Evolutionary conservation across 768 basidiomycete genomes (phyloP).

Genomic region (Trametes sanguinea): DNA sequence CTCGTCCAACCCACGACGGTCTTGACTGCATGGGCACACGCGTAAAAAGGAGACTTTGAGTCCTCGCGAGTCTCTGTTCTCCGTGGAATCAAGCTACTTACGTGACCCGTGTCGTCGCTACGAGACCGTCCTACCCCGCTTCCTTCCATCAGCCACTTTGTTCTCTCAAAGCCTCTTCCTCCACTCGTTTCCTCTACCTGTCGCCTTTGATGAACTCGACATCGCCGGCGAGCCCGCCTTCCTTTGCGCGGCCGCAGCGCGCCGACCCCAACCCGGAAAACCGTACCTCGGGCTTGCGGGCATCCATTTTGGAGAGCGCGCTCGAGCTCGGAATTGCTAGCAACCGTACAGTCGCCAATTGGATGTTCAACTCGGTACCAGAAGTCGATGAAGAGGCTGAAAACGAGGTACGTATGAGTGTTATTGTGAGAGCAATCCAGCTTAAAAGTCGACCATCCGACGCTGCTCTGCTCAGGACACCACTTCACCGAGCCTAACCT

Average conservation of each 20-base stretch:
- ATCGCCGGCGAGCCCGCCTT: conserved; percentile 8
- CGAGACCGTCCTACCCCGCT: conserved; percentile 5
- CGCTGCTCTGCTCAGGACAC: conserved; percentile 17
- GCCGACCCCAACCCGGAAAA: conserved; percentile 22
- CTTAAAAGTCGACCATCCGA: neutral
- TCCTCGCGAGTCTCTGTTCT: neutral
- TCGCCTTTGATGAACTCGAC: conserved; percentile 8
- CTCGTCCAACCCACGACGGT: conserved; percentile 3
- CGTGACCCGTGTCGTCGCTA: conserved; percentile 12
- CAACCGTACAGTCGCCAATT: conserved; percentile 61
- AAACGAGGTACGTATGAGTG: conserved; percentile 33
- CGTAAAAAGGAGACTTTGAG: neutral
- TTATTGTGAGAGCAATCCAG: neutral
- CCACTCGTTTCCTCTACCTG: neutral
- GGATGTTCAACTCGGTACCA: conserved; percentile 69
- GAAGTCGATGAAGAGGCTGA: conserved; percentile 57
- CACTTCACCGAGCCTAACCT: conserved; percentile 40
- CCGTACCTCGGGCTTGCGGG: conserved; percentile 63
- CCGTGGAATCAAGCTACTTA: conserved; percentile 1
- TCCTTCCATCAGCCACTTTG: conserved; percentile 10
- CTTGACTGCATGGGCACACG: conserved; percentile 10
- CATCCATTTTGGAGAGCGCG: conserved; percentile 74
- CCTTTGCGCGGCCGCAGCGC: conserved; percentile 19
- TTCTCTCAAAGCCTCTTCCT: neutral
- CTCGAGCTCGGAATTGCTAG: conserved; percentile 64